Percentiles rank a stretch among this genome's conserved stretches.
phyloP scores from a whole-genome alignment of 2,329 filamentous ascomycete genomes.

The Fusarium mexicanum region DNA sequence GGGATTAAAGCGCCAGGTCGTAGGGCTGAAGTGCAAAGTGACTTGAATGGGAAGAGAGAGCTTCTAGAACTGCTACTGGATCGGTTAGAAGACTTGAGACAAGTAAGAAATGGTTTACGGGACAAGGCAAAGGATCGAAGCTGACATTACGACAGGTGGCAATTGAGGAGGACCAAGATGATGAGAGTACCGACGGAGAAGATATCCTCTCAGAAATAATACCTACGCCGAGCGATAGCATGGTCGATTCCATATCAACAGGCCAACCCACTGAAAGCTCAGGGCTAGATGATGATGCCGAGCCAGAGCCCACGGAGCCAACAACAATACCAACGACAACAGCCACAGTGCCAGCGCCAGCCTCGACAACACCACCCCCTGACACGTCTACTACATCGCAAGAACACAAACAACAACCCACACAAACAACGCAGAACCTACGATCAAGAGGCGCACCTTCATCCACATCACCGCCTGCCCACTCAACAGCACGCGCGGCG shows the following conservation, averaged over 20 bases:
- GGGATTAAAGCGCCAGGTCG: conserved; percentile 66
- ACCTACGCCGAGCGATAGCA: conserved; percentile 64
- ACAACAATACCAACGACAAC: conserved; percentile 13
- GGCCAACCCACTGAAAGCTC: conserved; percentile 35
- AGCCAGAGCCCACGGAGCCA: conserved; percentile 61
- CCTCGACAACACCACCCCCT: conserved; percentile 16
- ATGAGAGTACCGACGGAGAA: conserved; percentile 61
- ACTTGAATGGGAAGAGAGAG: conserved; percentile 72
- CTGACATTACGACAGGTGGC: conserved; percentile 46
- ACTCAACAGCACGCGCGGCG: conserved; percentile 53
- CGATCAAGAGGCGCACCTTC: conserved; percentile 45
- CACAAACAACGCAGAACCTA: conserved; percentile 49
- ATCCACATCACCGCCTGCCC: conserved; percentile 36
- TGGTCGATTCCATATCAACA: conserved; percentile 51
- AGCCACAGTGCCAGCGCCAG: conserved; percentile 15
- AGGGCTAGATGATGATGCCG: conserved; percentile 41
- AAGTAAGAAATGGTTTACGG: conserved; percentile 53
- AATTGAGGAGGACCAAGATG: conserved; percentile 50
- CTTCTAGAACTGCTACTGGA: conserved; percentile 72
- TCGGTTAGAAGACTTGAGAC: conserved; percentile 73
- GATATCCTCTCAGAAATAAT: conserved; percentile 66
- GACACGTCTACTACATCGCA: conserved; percentile 15
- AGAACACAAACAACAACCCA: conserved; percentile 33
- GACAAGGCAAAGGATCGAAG: neutral
- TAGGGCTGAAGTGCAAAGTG: conserved; percentile 69